Conservation (phyloP, 148 eudicot species). For the Chenopodium quinoa region DNA sequence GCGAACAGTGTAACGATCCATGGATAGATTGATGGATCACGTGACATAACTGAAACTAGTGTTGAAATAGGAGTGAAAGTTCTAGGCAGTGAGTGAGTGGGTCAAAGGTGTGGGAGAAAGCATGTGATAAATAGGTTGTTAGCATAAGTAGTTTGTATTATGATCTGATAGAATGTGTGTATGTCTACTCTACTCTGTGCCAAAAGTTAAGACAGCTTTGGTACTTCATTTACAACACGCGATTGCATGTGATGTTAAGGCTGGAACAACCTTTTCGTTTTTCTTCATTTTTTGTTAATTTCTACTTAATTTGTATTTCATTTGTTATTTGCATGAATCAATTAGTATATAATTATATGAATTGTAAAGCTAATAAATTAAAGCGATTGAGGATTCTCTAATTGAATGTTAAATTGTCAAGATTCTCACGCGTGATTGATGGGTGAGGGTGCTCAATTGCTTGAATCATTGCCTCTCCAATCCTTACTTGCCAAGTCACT, state of each 20-base stretch:
- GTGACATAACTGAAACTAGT: neutral
- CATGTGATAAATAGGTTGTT: neutral
- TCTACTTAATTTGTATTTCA: neutral
- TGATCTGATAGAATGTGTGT: neutral
- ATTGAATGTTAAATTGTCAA: neutral
- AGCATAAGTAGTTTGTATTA: neutral
- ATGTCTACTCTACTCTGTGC: neutral
- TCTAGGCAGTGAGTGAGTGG: conserved; percentile 1
- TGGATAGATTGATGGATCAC: neutral
- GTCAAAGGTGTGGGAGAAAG: neutral
- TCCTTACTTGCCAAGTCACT: neutral
- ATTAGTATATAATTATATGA: too few relatives aligned
- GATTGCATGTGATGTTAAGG: conserved; percentile 6
- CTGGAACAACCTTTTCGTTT: neutral
- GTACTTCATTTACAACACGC: neutral
- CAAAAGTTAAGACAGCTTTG: neutral
- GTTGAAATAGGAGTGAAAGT: neutral
- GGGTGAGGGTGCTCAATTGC: neutral
- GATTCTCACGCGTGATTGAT: conserved; percentile 8
- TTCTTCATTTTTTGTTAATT: neutral
- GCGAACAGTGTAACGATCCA: neutral
- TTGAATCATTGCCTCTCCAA: conserved; percentile 5
- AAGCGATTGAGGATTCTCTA: neutral
- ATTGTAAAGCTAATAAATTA: neutral
- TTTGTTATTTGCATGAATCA: neutral